Percentiles rank a stretch among this genome's conserved stretches.
These are phyloP conservation scores for Thelonectria olida DNA, from an alignment of 2,329 filamentous ascomycete genomes.

Conservation along the genomic window DNA sequence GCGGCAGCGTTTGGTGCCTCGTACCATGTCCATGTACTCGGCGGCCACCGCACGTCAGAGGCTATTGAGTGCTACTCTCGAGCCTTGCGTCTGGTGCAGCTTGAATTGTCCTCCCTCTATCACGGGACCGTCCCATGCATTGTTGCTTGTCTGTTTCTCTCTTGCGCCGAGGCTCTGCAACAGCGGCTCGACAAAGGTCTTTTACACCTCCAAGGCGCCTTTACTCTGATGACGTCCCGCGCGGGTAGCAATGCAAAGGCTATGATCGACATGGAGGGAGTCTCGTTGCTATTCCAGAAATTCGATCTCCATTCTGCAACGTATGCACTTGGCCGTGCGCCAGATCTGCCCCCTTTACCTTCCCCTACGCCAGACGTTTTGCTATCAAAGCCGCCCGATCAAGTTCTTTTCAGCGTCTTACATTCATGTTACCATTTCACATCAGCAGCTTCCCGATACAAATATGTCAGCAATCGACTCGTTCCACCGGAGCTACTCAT, in stretches of 20 bases:
- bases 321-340: slow-evolving; percentile 18
- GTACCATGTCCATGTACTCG: slow-evolving; percentile 29
- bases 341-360: slow-evolving; percentile 19
- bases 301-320: slow-evolving; percentile 33
- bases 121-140: slow-evolving; percentile 24
- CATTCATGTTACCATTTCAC: slow-evolving; percentile 30
- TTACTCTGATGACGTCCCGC: slow-evolving; percentile 23
- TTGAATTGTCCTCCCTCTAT: slow-evolving; percentile 21
- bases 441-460: slow-evolving; percentile 19
- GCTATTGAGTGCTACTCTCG: slow-evolving; percentile 20
- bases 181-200: slow-evolving; percentile 19
- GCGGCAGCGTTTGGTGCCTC: slow-evolving; percentile 27
- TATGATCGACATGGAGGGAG: slow-evolving; percentile 1
- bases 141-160: slow-evolving; percentile 31
- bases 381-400: slow-evolving; percentile 6
- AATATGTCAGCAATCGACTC: slow-evolving; percentile 21
- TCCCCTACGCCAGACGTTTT: neutral
- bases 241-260: neutral
- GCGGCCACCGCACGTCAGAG: neutral
- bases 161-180: slow-evolving; percentile 20
- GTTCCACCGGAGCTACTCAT: slow-evolving; percentile 31
- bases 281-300: slow-evolving; percentile 26
- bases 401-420: slow-evolving; percentile 4
- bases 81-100: slow-evolving; percentile 26
- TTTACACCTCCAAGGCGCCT: slow-evolving; percentile 23